Conservation (phyloP, 768 basidiomycete genomes). For the Pleurotus sapidus region DNA sequence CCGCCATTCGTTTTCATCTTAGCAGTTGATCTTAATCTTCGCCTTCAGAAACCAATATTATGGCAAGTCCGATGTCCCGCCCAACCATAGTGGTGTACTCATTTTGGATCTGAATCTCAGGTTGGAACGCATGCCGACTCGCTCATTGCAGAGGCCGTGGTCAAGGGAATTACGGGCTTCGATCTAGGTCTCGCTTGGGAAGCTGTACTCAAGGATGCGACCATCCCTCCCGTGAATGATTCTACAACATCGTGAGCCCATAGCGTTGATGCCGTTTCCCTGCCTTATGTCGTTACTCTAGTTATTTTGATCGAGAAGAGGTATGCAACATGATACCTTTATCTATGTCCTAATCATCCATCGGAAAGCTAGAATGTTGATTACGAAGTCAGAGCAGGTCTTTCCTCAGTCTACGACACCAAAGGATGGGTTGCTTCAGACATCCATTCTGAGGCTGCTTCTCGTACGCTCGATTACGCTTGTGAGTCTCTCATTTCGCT, state of each 20-base stretch:
- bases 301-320: slow-evolving; percentile 73
- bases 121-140: slow-evolving; percentile 80
- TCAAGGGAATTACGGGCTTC: slow-evolving; percentile 63
- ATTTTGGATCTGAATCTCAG: slow-evolving; percentile 23
- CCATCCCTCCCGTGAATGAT: slow-evolving; percentile 57
- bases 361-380: slow-evolving; percentile 51
- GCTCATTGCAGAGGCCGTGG: slow-evolving; percentile 64
- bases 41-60: slow-evolving; percentile 69
- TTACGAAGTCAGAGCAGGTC: slow-evolving; percentile 77
- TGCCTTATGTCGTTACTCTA: slow-evolving; percentile 15
- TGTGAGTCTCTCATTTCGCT: slow-evolving; percentile 39
- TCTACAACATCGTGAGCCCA: slow-evolving; percentile 39
- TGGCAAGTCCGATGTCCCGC: slow-evolving; percentile 37
- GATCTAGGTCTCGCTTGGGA: slow-evolving; percentile 64
- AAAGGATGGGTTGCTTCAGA: slow-evolving; percentile 78
- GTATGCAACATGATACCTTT: slow-evolving; percentile 23
- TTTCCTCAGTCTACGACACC: slow-evolving; percentile 62
- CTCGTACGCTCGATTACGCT: slow-evolving; percentile 74
- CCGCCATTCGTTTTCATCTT: background rate
- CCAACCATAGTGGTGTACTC: background rate
- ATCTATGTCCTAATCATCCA: background rate
- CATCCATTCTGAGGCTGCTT: slow-evolving; percentile 74
- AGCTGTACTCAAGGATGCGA: slow-evolving; percentile 72
- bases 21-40: background rate
- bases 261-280: background rate